Evolutionary conservation across 1,139 yeast genomes (phyloP).

Genomic region (Yamadazyma taylorii): DNA sequence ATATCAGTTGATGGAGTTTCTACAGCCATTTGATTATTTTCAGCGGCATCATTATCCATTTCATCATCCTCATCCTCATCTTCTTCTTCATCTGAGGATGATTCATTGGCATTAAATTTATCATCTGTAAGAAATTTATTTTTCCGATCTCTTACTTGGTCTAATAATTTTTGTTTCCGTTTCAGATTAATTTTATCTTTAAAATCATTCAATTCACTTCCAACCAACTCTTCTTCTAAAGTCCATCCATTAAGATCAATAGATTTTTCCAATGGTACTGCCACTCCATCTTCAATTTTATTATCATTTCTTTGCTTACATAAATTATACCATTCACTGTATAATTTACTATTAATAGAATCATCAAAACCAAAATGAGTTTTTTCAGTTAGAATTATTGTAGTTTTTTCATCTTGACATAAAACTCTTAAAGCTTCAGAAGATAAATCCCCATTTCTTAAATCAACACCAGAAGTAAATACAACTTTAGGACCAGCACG

Average conservation of each 20-base stretch:
- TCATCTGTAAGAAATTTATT: conserved; percentile 53
- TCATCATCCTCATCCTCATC: conserved; percentile 23
- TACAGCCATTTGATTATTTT: background rate
- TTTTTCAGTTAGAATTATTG: conserved; percentile 74
- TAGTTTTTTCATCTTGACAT: conserved; percentile 64
- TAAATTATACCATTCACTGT: conserved; percentile 55
- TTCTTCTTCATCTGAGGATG: conserved; percentile 40
- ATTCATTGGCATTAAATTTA: conserved; percentile 26
- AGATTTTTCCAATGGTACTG: conserved; percentile 51
- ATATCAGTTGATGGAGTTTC: too few species aligned
- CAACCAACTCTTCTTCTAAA: conserved; percentile 51
- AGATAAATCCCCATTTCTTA: conserved; percentile 65
- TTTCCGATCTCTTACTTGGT: conserved; percentile 56
- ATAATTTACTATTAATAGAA: conserved; percentile 40
- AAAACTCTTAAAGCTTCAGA: conserved; percentile 55
- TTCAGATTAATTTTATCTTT: conserved; percentile 43
- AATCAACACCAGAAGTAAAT: conserved; percentile 73
- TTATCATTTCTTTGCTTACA: conserved; percentile 39
- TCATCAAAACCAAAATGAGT: conserved; percentile 29
- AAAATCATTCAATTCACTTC: conserved; percentile 50
- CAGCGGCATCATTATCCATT: conserved; percentile 9
- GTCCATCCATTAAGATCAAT: conserved; percentile 33
- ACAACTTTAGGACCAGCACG: conserved; percentile 77
- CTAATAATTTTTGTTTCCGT: conserved; percentile 48
- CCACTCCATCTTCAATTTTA: conserved; percentile 54